Evolutionary conservation across 2,329 filamentous ascomycete genomes (phyloP).

Genomic region (Ophiognomonia clavigignenti-juglandacearum): DNA sequence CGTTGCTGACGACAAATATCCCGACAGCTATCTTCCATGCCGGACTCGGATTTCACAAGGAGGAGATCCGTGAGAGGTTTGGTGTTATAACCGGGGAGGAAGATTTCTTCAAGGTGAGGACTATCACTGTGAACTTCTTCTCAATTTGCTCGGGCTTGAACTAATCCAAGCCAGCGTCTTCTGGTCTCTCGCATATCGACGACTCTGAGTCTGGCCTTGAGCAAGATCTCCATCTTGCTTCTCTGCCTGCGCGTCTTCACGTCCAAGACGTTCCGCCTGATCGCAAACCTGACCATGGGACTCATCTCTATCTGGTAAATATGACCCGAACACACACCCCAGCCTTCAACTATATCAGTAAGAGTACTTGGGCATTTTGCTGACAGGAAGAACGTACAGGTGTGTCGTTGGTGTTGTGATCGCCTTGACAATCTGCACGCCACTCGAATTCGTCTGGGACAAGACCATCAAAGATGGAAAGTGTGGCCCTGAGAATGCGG

Average conservation of each 20-base stretch:
- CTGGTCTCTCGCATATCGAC: conserved; percentile 2
- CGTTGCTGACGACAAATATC: not conserved
- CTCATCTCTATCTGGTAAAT: conserved; percentile 4
- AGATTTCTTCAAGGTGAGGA: not conserved
- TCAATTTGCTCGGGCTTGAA: too few relatives aligned
- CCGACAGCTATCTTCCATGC: not conserved
- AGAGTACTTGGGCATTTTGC: not conserved
- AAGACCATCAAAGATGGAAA: not conserved
- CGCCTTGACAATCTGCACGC: conserved; percentile 1
- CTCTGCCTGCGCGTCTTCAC: conserved; percentile 6
- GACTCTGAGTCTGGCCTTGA: conserved; percentile 2
- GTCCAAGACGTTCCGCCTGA: not conserved
- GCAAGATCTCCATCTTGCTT: conserved; percentile 5
- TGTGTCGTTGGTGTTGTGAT: not conserved
- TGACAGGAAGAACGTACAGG: not conserved
- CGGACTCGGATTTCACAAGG: conserved; percentile 4
- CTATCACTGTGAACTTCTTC: not conserved
- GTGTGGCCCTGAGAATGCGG: not conserved
- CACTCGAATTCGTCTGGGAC: conserved; percentile 11
- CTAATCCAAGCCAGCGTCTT: not conserved
- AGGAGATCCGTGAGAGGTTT: conserved; percentile 3
- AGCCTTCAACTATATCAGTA: not conserved
- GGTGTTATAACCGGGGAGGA: not conserved
- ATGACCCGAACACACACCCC: too few relatives aligned
- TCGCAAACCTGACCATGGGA: not conserved